Evolutionary conservation across 768 basidiomycete species (phyloP).

Genomic region (Russula lepida): DNA sequence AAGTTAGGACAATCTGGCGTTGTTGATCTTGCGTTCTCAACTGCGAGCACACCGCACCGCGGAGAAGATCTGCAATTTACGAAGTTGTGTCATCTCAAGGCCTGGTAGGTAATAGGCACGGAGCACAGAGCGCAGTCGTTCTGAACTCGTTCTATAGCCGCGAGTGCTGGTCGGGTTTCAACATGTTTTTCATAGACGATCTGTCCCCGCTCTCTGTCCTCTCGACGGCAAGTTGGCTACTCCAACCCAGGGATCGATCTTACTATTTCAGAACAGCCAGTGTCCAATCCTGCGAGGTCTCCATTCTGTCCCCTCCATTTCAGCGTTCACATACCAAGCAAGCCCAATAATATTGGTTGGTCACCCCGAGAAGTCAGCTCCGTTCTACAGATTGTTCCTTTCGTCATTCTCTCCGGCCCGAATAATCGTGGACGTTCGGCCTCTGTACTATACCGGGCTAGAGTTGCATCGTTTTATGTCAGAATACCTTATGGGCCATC

Average conservation of each 20-base stretch:
- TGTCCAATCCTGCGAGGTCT: neutral
- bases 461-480: constrained; percentile 2
- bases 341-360: neutral
- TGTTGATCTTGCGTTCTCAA: constrained; percentile 10
- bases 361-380: neutral
- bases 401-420: neutral
- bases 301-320: neutral
- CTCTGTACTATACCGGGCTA: neutral
- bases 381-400: neutral
- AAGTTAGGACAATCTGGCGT: neutral
- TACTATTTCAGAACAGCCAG: neutral
- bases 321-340: neutral
- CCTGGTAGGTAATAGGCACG: neutral
- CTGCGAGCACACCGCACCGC: neutral
- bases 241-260: constrained; percentile 7
- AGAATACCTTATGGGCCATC: neutral
- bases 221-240: neutral
- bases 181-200: constrained; percentile 15
- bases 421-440: neutral
- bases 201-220: constrained; percentile 2
- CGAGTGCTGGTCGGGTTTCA: neutral
- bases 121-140: constrained; percentile 2
- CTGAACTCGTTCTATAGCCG: constrained; percentile 1
- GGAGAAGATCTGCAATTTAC: neutral
- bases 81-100: neutral